Conservation (phyloP, 805 yeast genomes). For the Cyberlindnera euphorbiiphila region DNA sequence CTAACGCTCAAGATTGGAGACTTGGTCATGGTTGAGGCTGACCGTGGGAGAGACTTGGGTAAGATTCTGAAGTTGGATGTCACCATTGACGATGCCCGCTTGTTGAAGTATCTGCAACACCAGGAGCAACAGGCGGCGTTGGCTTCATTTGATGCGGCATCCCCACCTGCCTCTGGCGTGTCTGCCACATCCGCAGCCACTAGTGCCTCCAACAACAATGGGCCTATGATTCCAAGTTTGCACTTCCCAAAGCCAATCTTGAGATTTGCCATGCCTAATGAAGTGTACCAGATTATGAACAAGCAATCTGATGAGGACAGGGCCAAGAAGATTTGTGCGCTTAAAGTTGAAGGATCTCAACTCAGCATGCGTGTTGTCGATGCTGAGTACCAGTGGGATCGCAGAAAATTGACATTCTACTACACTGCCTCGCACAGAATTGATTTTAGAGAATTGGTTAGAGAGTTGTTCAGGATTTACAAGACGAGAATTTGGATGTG, state of each 20-base stretch:
- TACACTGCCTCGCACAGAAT: constrained; percentile 63
- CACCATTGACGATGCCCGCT: constrained; percentile 60
- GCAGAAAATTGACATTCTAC: constrained; percentile 71
- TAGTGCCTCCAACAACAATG: constrained; percentile 1
- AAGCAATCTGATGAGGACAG: constrained; percentile 71
- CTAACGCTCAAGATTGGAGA: constrained; percentile 51
- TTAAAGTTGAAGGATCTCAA: constrained; percentile 23
- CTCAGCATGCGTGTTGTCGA: constrained; percentile 55
- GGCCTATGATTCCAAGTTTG: constrained; percentile 20
- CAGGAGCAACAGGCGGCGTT: constrained; percentile 61
- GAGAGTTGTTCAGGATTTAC: constrained; percentile 69
- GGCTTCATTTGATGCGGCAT: constrained; percentile 23
- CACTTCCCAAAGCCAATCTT: constrained; percentile 68
- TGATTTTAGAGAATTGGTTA: constrained; percentile 71
- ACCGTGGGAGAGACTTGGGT: constrained; percentile 79
- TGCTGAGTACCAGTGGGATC: constrained; percentile 80
- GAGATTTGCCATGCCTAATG: constrained; percentile 72
- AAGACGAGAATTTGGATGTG: constrained; percentile 84
- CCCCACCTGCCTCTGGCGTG: constrained; percentile 7
- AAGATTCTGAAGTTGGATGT: constrained; percentile 65
- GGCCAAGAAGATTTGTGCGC: constrained; percentile 37
- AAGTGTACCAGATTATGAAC: constrained; percentile 54
- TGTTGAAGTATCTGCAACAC: constrained; percentile 71
- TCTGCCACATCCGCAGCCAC: background rate
- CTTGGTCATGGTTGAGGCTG: constrained; percentile 78